Percentiles rank a stretch among this genome's conserved stretches.
phyloP scores from a whole-genome alignment of 306 rosid genomes.

The Oxytropis ochrocephala region DNA sequence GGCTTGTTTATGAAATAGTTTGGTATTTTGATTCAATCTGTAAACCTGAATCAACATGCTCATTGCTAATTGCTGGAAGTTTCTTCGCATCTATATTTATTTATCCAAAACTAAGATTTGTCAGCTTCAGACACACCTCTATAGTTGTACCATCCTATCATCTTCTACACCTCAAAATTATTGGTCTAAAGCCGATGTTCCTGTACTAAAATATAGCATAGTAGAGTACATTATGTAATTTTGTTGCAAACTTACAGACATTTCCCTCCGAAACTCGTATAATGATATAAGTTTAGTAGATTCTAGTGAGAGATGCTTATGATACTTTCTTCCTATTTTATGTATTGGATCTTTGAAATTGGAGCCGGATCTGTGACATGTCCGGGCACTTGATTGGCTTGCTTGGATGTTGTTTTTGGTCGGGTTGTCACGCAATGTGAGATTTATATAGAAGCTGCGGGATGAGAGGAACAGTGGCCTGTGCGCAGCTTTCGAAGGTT shows the following conservation, averaged over 20 bases:
- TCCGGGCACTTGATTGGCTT: conserved; percentile 58
- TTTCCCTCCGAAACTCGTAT: neutral
- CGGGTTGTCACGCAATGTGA: conserved; percentile 77
- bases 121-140: neutral
- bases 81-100: neutral
- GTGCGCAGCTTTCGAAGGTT: conserved; percentile 97
- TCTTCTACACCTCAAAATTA: neutral
- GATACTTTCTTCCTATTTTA: conserved; percentile 64
- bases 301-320: conserved; percentile 47
- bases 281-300: neutral
- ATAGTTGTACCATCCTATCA: neutral
- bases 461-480: conserved; percentile 67
- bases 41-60: neutral
- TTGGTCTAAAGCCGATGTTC: neutral
- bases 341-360: conserved; percentile 84
- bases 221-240: neutral
- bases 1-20: neutral
- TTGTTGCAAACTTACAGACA: neutral
- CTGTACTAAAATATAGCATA: neutral
- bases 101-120: neutral
- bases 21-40: neutral
- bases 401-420: conserved; percentile 73
- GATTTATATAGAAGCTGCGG: conserved; percentile 79
- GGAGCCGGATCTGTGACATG: conserved; percentile 98
- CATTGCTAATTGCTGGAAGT: neutral